These are phyloP conservation scores for Juglanconis sp. DNA, from an alignment of 2,329 filamentous ascomycete species.

Conservation along the genomic window DNA sequence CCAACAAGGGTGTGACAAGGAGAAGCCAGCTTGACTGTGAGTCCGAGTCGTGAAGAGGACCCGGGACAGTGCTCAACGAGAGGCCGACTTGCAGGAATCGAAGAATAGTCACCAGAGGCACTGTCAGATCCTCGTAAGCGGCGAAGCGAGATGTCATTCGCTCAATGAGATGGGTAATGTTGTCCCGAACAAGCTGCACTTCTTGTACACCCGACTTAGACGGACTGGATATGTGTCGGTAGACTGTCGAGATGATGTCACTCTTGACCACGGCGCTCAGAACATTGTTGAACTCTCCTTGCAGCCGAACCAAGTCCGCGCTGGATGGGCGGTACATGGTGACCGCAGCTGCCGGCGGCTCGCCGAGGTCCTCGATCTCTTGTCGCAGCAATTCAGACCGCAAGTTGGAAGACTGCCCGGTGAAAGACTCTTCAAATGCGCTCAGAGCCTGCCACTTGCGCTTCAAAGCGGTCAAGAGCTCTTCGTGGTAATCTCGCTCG, in stretches of 20 bases:
- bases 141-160: slow-evolving; percentile 69
- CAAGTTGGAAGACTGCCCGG: slow-evolving; percentile 65
- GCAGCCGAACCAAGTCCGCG: slow-evolving; percentile 68
- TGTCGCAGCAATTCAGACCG: slow-evolving; percentile 61
- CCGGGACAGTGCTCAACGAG: slow-evolving; percentile 44
- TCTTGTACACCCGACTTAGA: slow-evolving; percentile 37
- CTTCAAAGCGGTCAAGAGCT: slow-evolving; percentile 54
- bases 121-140: slow-evolving; percentile 81
- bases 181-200: slow-evolving; percentile 49
- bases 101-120: slow-evolving; percentile 74
- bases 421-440: slow-evolving; percentile 64
- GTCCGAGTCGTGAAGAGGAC: slow-evolving; percentile 1
- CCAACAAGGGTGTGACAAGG: slow-evolving; percentile 53
- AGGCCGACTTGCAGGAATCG: slow-evolving; percentile 75
- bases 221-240: slow-evolving; percentile 29
- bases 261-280: slow-evolving; percentile 60
- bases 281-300: slow-evolving; percentile 79
- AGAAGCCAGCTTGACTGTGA: slow-evolving; percentile 32
- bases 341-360: slow-evolving; percentile 60
- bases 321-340: slow-evolving; percentile 68
- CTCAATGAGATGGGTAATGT: slow-evolving; percentile 65
- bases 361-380: slow-evolving; percentile 62
- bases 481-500: slow-evolving; percentile 56
- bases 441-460: slow-evolving; percentile 58
- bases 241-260: slow-evolving; percentile 38